Conservation (phyloP, 2,329 filamentous ascomycete species). For the Pseudogymnoascus sp. region DNA sequence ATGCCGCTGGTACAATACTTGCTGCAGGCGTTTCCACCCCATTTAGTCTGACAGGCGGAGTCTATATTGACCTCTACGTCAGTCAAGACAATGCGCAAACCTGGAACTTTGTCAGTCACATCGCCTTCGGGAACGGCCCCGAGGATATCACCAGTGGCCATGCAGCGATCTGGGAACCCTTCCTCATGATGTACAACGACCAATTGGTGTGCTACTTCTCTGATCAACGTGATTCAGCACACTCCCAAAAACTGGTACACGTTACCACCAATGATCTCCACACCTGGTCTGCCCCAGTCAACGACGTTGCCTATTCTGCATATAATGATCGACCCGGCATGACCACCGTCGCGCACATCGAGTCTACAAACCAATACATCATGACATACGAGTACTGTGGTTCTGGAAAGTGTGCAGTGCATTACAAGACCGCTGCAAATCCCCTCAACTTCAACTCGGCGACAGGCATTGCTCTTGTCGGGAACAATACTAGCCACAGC, state of each 20-base stretch:
- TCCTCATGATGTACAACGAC: slow-evolving; percentile 50
- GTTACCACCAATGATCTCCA: slow-evolving; percentile 51
- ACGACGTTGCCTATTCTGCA: slow-evolving; percentile 53
- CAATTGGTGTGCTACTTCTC: slow-evolving; percentile 62
- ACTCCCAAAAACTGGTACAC: slow-evolving; percentile 62
- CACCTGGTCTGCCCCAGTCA: slow-evolving; percentile 50
- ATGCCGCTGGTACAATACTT: slow-evolving; percentile 53
- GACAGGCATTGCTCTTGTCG: background rate
- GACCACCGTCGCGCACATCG: slow-evolving; percentile 50
- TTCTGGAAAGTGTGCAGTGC: background rate
- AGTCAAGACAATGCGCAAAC: slow-evolving; percentile 48
- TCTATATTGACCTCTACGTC: slow-evolving; percentile 62
- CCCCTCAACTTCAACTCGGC: background rate
- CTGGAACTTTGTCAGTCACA: slow-evolving; percentile 59
- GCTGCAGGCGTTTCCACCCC: slow-evolving; percentile 36
- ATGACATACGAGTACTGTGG: slow-evolving; percentile 48
- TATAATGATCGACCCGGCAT: slow-evolving; percentile 60
- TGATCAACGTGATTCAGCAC: slow-evolving; percentile 56
- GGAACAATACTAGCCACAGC: background rate
- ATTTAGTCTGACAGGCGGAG: slow-evolving; percentile 45
- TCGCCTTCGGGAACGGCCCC: slow-evolving; percentile 56
- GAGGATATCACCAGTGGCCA: slow-evolving; percentile 54
- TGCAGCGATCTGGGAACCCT: slow-evolving; percentile 63
- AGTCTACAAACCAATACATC: slow-evolving; percentile 48
- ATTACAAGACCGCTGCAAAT: background rate